These are phyloP conservation scores for Nadsonia fulvescens DNA, from an alignment of 805 yeast species.

Conservation along the genomic window DNA sequence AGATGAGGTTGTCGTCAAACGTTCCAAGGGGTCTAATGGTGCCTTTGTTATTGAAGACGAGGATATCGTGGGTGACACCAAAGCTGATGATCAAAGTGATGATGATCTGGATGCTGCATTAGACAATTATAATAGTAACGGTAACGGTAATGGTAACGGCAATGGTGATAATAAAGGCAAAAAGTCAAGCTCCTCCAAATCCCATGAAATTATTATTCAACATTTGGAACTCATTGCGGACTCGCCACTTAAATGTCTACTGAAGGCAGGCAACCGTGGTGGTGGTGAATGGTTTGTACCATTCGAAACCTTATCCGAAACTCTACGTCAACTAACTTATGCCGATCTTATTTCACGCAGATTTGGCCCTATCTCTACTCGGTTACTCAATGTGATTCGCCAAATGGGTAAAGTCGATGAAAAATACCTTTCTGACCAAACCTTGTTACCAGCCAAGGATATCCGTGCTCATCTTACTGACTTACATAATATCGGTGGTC, in stretches of 20 bases:
- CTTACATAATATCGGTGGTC: conserved; percentile 47
- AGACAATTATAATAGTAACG: conserved; percentile 12
- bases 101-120: conserved; percentile 19
- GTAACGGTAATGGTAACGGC: conserved; percentile 7
- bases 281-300: conserved; percentile 26
- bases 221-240: conserved; percentile 55
- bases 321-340: conserved; percentile 16
- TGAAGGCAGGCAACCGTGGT: conserved; percentile 34
- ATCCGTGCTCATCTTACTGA: conserved; percentile 55
- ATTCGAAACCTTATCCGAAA: conserved; percentile 15
- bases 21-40: no score
- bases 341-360: conserved; percentile 19
- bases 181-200: conserved; percentile 1
- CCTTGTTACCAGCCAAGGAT: conserved; percentile 59
- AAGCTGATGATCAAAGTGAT: conserved; percentile 19
- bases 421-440: conserved; percentile 56
- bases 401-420: conserved; percentile 63
- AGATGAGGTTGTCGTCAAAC: no score
- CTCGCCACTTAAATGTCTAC: conserved; percentile 40
- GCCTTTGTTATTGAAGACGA: conserved; percentile 13
- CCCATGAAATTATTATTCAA: conserved; percentile 23
- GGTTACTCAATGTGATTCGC: conserved; percentile 64
- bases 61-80: conserved; percentile 14
- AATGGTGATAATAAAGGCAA: conserved; percentile 3
- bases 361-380: conserved; percentile 34